Evolutionary conservation across 163 green algal genomes (phyloP).

Genomic region (Trebouxiophyceae sp.): DNA sequence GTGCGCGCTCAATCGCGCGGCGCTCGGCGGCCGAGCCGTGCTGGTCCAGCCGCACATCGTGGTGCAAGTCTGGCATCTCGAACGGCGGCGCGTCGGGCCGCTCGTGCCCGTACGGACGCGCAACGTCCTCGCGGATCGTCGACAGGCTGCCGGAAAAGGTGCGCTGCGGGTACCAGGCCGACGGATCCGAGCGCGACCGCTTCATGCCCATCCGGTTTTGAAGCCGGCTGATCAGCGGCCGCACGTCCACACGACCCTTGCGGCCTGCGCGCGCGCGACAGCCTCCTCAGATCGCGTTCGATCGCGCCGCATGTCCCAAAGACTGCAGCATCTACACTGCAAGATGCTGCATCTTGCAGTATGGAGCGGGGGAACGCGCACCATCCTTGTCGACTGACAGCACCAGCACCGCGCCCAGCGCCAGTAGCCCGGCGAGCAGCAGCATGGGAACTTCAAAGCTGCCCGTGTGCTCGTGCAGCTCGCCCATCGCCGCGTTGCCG

Average conservation of each 20-base stretch:
- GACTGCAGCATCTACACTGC: too few species aligned
- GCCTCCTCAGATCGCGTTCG: too few species aligned
- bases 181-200: constrained; percentile 4
- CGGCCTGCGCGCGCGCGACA: not conserved
- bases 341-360: not conserved
- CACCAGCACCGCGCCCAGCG: not conserved
- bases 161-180: not conserved
- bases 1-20: not conserved
- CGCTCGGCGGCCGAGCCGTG: not conserved
- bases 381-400: not conserved
- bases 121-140: not conserved
- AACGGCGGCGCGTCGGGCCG: too few species aligned
- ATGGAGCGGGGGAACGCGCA: not conserved
- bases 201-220: not conserved
- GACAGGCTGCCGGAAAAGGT: not conserved
- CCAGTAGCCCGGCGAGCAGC: not conserved
- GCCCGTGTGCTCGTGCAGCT: not conserved
- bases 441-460: not conserved
- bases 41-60: not conserved
- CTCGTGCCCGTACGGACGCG: not conserved
- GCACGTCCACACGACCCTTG: not conserved
- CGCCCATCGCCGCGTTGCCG: not conserved
- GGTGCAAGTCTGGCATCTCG: not conserved
- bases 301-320: too few species aligned
- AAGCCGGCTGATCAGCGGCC: not conserved